Percentiles rank a stretch among this genome's conserved stretches.
These are phyloP conservation scores for Phytophthora fragariaefolia DNA, from an alignment of 352 stramenopile species.

Conservation along the genomic window DNA sequence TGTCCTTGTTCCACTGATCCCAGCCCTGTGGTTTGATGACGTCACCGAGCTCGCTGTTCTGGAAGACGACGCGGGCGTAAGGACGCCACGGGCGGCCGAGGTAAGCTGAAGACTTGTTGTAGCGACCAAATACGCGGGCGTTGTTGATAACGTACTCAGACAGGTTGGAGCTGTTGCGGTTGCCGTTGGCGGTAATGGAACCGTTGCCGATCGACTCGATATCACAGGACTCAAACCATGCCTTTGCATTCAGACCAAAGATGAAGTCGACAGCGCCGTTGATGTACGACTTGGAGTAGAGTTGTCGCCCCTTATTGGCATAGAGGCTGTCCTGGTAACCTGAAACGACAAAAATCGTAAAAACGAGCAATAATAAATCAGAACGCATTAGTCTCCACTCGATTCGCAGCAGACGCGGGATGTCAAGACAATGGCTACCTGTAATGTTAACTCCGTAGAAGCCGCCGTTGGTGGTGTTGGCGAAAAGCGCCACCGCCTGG, in stretches of 20 bases:
- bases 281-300: not conserved
- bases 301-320: not conserved
- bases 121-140: not conserved
- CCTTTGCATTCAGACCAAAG: not conserved
- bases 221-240: not conserved
- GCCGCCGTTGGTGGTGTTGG: not conserved
- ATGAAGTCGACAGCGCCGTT: not conserved
- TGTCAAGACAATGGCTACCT: too few species aligned
- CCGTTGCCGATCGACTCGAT: not conserved
- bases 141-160: constrained; percentile 7
- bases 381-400: not conserved
- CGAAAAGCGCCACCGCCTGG: not conserved
- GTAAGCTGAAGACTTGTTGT: not conserved
- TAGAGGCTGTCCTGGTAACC: not conserved
- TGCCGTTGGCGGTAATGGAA: not conserved
- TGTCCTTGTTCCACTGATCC: not conserved
- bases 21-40: not conserved
- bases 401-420: too few species aligned
- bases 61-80: not conserved
- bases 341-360: not conserved
- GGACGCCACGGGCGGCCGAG: not conserved
- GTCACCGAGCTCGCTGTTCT: constrained; percentile 1
- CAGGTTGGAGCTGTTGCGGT: not conserved
- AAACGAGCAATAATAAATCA: not conserved
- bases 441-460: not conserved